Evolutionary conservation across 148 eudicot genomes (phyloP).

Genomic region (Nepenthes mirabilis): DNA sequence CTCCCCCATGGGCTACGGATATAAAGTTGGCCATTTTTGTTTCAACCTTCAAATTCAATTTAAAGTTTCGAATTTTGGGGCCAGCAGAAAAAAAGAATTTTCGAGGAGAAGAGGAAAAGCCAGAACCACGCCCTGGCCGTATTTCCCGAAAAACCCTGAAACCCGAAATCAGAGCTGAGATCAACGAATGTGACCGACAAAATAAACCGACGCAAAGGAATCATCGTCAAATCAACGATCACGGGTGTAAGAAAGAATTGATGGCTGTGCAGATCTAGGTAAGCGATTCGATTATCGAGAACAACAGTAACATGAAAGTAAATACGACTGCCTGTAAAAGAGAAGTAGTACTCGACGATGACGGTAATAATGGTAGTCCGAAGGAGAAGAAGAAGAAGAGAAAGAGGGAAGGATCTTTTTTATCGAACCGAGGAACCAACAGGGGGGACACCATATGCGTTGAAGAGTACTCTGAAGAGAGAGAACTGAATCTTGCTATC

Average conservation of each 20-base stretch:
- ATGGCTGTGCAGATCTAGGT: not conserved
- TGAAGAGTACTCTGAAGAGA: constrained; percentile 9
- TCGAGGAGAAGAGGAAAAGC: no score
- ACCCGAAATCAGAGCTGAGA: no score
- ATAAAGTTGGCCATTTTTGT: no score
- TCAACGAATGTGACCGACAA: no score
- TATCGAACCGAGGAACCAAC: constrained; percentile 8
- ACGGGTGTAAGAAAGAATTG: not conserved
- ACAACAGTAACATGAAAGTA: not conserved
- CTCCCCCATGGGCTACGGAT: no score
- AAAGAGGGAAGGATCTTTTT: not conserved
- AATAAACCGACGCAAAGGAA: no score
- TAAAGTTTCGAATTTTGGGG: no score
- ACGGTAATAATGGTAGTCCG: not conserved
- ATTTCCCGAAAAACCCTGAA: no score
- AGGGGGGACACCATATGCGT: constrained; percentile 17
- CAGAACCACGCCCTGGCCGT: no score
- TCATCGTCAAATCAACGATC: no score
- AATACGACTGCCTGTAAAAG: not conserved
- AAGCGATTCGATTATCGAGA: not conserved
- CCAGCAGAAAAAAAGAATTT: no score
- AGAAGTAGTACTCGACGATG: not conserved
- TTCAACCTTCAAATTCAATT: no score
- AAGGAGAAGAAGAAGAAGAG: not conserved
- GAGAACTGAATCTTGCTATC: constrained; percentile 3